Base-by-base conservation (phyloP, 768 basidiomycete species). In the Leccinum disarticulatum region DNA sequence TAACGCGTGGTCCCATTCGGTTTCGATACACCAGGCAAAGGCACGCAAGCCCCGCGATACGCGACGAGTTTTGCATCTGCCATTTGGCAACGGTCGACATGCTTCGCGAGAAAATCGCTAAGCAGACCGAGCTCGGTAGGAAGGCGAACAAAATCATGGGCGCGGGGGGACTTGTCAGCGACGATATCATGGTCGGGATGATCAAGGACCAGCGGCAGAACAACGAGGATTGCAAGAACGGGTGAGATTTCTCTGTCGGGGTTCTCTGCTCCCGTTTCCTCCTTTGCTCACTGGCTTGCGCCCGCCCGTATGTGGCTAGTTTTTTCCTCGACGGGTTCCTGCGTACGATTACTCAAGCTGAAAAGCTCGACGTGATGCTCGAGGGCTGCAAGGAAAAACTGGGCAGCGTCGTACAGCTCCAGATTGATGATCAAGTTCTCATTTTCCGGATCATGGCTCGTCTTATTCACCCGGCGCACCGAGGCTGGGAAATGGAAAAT, bases 261-360 rank as follows among this genome's bases (percentile, higher is more conserved):
- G 14, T 15, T 46, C 19, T 46, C 43, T 43, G 41, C n/a, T 43
- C n/a, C 8, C 41, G 6, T 46, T 46, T 46, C 6, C 43, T 1
- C 19, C 27, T 11, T 25, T 25, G 28, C 25, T 17, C 54, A 54
- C 51, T 56, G 38, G 15, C 38, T 38, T 38, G 7, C 46, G 14
- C 13, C 54, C 48, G 58, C 35, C 11, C 5, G 33, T 10, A 13
- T 3, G 15, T 19, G 25, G 9, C n/a, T 66, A 98, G 96, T 36
- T 99, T 99, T 76, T 97, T 99, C 58, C 82, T 99, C 54, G 97
- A 99, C 70, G 97, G 97, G n/a, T 99, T 99, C 85, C 97, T 97
- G 41, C 88, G 97, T 46, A 98, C 96, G 4, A 93, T 98, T 41
- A 87, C 91, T 11, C 97, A 99, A 70, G 97, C 97, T 4, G 84